phyloP scores from a whole-genome alignment of 1,284 basidiomycete genomes.

The Cryptococcus hybrid region DNA sequence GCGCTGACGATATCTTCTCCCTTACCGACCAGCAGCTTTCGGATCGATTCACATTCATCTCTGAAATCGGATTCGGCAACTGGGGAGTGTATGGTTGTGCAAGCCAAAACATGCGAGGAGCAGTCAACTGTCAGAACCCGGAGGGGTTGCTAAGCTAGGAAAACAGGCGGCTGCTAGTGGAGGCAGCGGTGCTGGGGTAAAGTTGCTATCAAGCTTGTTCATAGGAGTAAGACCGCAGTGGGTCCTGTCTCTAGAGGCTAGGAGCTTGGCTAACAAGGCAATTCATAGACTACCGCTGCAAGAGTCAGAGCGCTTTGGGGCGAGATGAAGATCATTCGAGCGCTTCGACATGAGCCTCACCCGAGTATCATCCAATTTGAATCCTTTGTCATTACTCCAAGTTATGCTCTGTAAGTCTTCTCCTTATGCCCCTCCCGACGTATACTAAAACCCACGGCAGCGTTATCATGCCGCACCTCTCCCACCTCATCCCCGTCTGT shows the following conservation, averaged over 20 bases:
- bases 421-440: not conserved
- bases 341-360: conserved; percentile 76
- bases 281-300: conserved; percentile 67
- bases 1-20: conserved; percentile 23
- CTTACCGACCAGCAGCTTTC: conserved; percentile 41
- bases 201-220: conserved; percentile 86
- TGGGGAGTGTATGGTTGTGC: conserved; percentile 48
- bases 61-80: conserved; percentile 48
- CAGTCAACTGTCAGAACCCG: not conserved
- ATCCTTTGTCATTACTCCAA: conserved; percentile 87
- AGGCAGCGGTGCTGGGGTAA: conserved; percentile 48
- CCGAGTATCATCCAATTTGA: conserved; percentile 88
- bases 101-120: conserved; percentile 18
- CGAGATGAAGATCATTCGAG: conserved; percentile 87
- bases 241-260: conserved; percentile 6
- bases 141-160: conserved; percentile 18
- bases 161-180: conserved; percentile 23
- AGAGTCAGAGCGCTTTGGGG: conserved; percentile 87
- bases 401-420: conserved; percentile 72
- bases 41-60: conserved; percentile 35
- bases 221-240: conserved; percentile 65
- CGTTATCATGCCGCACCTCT: conserved; percentile 56
- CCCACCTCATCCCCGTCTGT: conserved; percentile 75
- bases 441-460: conserved; percentile 10
- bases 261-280: conserved; percentile 2